Percentiles rank a stretch among this genome's conserved stretches.
Evolutionary conservation across 2,329 filamentous ascomycete genomes (phyloP).

Genomic region (Immersiporthe knoxdaviesiana): DNA sequence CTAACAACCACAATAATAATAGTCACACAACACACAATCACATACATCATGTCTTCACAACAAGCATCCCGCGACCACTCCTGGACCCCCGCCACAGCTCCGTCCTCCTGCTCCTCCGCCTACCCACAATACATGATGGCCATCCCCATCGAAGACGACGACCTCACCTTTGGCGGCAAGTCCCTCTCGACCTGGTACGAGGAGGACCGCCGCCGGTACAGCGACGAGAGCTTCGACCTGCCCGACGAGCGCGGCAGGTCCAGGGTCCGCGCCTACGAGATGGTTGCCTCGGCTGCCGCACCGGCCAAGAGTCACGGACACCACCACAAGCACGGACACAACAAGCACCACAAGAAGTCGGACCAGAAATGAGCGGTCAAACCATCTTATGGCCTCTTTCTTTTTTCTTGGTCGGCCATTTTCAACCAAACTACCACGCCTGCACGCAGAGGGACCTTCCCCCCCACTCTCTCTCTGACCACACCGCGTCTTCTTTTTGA

Average conservation of each 20-base stretch:
- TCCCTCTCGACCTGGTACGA: conserved; percentile 63
- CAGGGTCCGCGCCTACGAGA: conserved; percentile 39
- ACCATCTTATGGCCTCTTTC: neutral
- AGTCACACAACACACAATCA: conserved; percentile 1
- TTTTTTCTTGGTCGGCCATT: neutral
- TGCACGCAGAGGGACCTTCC: too few relatives aligned
- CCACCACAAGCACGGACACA: conserved; percentile 30
- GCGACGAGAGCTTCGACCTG: conserved; percentile 40
- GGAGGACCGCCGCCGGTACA: conserved; percentile 55
- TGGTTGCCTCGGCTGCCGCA: conserved; percentile 5
- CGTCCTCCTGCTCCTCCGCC: conserved; percentile 15
- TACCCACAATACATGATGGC: conserved; percentile 44
- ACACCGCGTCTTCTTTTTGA: neutral
- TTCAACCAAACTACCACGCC: too few relatives aligned
- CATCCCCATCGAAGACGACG: conserved; percentile 63
- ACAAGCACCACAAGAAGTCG: conserved; percentile 32
- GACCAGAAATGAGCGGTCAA: conserved; percentile 22
- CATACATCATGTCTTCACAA: conserved; percentile 25
- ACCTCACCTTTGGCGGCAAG: conserved; percentile 64
- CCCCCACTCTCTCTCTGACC: neutral
- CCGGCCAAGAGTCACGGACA: conserved; percentile 7
- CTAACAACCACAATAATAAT: neutral
- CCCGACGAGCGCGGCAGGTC: conserved; percentile 47
- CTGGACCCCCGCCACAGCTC: conserved; percentile 21
- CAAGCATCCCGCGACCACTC: conserved; percentile 24